Evolutionary conservation across 1,139 yeast species (phyloP), one percentile per base, ranked within the genome.

Genomic region (Geotrichum australiense): DNA sequence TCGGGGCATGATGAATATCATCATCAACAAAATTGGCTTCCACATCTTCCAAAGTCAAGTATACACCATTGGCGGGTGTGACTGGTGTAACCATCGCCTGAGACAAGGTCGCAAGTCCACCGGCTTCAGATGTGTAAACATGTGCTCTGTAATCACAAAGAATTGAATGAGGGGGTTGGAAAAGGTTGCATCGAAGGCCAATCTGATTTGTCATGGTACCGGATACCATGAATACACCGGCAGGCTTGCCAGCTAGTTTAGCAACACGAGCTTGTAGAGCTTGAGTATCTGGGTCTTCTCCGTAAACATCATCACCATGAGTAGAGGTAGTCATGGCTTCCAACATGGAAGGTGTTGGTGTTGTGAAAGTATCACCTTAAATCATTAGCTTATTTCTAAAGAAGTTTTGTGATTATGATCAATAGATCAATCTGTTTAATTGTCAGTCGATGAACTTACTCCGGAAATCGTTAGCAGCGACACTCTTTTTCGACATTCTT

Each of bases 31-130:
- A 75, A 53, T 76, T 70, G 23, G 71, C 71, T 51, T 74, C 63
- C 50, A 89, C 73, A 56, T 86, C 94, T 51, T 85, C 94, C 53
- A 85, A 64, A 4, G 96, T 89, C 58, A 89, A 56, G 58, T 84
- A 78, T 43, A 73, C 58, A 16, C 89, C 91, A 56, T 85, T 85
- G 7, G 70, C 56, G 3, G 96, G 96, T 30, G 65, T 68, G 3
- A 86, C 85, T 1, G 96, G 87, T 24, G 78, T 77, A 6, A 86
- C 94, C 94, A 89, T 84, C 8, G 96, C 94, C 62, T 85, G 94
- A 24, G 94, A 82, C 51, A 87, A 69, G 40, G 86, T 77, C 6
- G 96, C 95, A 48, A 89, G 66, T 11, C 96, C 96, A 33, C 89
- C 95, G 10, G 95, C 95, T 63, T 89, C 96, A 55, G 79, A 79